phyloP scores from a whole-genome alignment of 768 basidiomycete species.

The Collybia mongolica region DNA sequence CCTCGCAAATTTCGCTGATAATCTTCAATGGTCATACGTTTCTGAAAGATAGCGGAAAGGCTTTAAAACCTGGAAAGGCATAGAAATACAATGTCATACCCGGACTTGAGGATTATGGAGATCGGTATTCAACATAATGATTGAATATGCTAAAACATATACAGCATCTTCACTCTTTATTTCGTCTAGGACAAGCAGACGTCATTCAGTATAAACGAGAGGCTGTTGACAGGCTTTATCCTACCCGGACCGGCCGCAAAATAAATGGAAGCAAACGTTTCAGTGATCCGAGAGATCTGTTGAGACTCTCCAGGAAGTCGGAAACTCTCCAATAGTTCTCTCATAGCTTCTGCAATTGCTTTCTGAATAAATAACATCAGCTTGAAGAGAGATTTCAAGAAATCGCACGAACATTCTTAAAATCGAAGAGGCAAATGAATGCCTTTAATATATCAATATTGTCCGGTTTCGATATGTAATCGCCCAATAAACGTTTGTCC shows the following conservation, averaged over 20 bases:
- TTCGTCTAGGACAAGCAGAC: conserved; percentile 79
- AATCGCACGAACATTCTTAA: conserved; percentile 66
- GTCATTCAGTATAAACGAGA: conserved; percentile 6
- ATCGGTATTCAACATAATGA: conserved; percentile 99
- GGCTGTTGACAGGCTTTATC: conserved; percentile 14
- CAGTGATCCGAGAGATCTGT: conserved; percentile 91
- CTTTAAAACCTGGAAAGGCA: neutral
- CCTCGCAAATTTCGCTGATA: conserved; percentile 91
- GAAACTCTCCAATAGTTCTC: conserved; percentile 91
- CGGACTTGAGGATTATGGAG: conserved; percentile 92
- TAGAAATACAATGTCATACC: conserved; percentile 39
- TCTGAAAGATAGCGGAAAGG: conserved; percentile 41
- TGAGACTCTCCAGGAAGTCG: conserved; percentile 94
- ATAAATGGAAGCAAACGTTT: conserved; percentile 90
- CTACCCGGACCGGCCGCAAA: conserved; percentile 81
- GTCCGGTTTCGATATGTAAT: conserved; percentile 88
- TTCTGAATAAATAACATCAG: conserved; percentile 50
- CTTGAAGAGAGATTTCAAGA: neutral
- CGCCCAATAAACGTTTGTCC: conserved; percentile 92
- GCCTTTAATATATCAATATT: conserved; percentile 82
- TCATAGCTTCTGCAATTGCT: conserved; percentile 93
- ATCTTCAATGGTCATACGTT: conserved; percentile 96
- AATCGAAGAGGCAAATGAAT: conserved; percentile 88
- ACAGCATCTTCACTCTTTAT: conserved; percentile 91
- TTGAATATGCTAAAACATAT: conserved; percentile 91